These are phyloP conservation scores for Pseudogymnoascus pannorum DNA, from an alignment of 2,329 filamentous ascomycete genomes.

Conservation along the genomic window DNA sequence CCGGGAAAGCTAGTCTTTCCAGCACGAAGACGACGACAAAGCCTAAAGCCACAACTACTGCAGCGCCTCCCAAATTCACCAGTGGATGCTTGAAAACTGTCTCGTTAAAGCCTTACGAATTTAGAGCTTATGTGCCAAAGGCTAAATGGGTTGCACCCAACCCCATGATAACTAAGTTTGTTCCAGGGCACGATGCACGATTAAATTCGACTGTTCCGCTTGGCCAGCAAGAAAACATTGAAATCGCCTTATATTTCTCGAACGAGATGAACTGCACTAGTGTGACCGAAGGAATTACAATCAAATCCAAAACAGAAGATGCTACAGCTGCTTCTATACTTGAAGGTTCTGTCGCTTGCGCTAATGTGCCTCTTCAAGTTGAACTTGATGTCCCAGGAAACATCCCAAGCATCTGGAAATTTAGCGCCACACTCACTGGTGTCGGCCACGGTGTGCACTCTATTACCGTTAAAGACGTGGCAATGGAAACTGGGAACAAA, in stretches of 20 bases:
- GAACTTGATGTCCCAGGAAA: conserved; percentile 40
- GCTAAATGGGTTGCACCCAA: conserved; percentile 41
- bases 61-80: background rate
- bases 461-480: conserved; percentile 48
- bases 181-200: conserved; percentile 48
- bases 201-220: conserved; percentile 35
- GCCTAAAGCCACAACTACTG: background rate
- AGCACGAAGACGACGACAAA: background rate
- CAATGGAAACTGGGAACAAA: conserved; percentile 34
- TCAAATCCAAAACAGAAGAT: conserved; percentile 45
- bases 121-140: conserved; percentile 49
- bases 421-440: conserved; percentile 43
- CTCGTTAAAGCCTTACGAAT: conserved; percentile 45
- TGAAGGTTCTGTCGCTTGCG: conserved; percentile 31
- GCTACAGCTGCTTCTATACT: conserved; percentile 35
- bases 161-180: conserved; percentile 50
- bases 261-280: conserved; percentile 51
- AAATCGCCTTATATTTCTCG: conserved; percentile 51
- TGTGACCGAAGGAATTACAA: conserved; percentile 40
- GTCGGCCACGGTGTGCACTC: conserved; percentile 54
- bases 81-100: conserved; percentile 39
- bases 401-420: conserved; percentile 46
- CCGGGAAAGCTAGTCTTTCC: background rate
- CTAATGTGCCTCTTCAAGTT: conserved; percentile 35
- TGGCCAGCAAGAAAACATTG: conserved; percentile 17